Percentiles rank a stretch among this genome's conserved stretches.
These are phyloP conservation scores for Maudiozyma saulgeensis DNA, from an alignment of 805 yeast species.

Conservation along the genomic window DNA sequence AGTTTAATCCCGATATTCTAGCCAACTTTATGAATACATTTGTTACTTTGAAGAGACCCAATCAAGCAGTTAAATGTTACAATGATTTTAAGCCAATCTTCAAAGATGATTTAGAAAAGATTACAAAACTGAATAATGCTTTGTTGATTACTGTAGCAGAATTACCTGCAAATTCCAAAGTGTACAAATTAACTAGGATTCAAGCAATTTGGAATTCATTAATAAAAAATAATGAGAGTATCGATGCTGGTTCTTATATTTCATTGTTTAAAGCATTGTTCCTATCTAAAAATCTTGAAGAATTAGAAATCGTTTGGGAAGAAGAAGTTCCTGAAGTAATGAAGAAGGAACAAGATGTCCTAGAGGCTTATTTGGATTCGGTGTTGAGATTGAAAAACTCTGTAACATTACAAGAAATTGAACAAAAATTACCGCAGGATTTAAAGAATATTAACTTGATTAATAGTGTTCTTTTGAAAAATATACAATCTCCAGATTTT, in stretches of 20 bases:
- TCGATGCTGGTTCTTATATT: slow-evolving; percentile 14
- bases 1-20: slow-evolving; percentile 10
- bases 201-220: slow-evolving; percentile 27
- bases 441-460: slow-evolving; percentile 16
- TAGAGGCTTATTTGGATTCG: slow-evolving; percentile 16
- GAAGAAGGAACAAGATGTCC: slow-evolving; percentile 11
- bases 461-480: slow-evolving; percentile 15
- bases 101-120: slow-evolving; percentile 1
- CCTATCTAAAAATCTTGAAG: slow-evolving; percentile 10
- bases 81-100: slow-evolving; percentile 13
- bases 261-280: slow-evolving; percentile 17
- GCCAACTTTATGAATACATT: slow-evolving; percentile 20
- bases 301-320: slow-evolving; percentile 18
- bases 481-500: slow-evolving; percentile 7
- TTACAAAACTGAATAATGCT: slow-evolving; percentile 10
- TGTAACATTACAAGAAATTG: slow-evolving; percentile 6
- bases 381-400: slow-evolving; percentile 7
- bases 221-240: slow-evolving; percentile 9
- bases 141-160: slow-evolving; percentile 19
- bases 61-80: slow-evolving; percentile 14
- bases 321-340: slow-evolving; percentile 17
- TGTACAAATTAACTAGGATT: slow-evolving; percentile 16
- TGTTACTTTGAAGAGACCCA: slow-evolving; percentile 11
- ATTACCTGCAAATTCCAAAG: slow-evolving; percentile 7
- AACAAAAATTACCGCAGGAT: slow-evolving; percentile 10